phyloP scores from a whole-genome alignment of 306 rosid species.

The Cucurbita pepo region DNA sequence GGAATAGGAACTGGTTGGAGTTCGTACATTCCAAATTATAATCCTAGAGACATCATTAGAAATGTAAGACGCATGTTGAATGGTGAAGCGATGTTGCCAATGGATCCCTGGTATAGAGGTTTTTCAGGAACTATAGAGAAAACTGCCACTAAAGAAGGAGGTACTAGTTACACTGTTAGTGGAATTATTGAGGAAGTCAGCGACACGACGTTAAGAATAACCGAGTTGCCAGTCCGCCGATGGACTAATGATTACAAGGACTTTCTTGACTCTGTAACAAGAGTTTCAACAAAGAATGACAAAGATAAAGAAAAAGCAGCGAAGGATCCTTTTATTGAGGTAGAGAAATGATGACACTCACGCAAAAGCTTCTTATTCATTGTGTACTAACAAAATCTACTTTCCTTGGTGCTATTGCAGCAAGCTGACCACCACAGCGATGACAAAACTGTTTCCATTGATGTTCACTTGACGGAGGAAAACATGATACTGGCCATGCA shows the following conservation, averaged over 20 bases:
- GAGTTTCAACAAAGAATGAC: constrained; percentile 47
- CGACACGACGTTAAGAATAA: constrained; percentile 47
- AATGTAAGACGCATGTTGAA: constrained; percentile 56
- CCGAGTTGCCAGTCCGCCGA: constrained; percentile 65
- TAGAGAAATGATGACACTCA: background rate
- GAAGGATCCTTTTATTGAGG: constrained; percentile 78
- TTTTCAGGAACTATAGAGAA: constrained; percentile 61
- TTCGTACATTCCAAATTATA: constrained; percentile 79
- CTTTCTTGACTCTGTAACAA: constrained; percentile 58
- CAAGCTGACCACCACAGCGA: constrained; percentile 79
- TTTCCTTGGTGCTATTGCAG: constrained; percentile 22
- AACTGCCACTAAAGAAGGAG: constrained; percentile 43
- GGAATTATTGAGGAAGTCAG: constrained; percentile 48
- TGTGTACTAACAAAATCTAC: background rate
- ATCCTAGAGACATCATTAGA: constrained; percentile 74
- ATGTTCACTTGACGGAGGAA: constrained; percentile 42
- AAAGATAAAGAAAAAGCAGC: constrained; percentile 22
- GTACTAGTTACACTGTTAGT: constrained; percentile 31
- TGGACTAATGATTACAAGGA: constrained; percentile 96
- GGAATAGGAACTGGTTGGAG: constrained; percentile 96
- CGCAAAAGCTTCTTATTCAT: background rate
- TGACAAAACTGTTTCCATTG: constrained; percentile 52
- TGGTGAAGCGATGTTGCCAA: constrained; percentile 45
- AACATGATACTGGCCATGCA: constrained; percentile 35
- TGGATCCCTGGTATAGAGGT: constrained; percentile 98